phyloP scores from a whole-genome alignment of 108 stramenopile genomes.

The Chaetoceros muelleri region DNA sequence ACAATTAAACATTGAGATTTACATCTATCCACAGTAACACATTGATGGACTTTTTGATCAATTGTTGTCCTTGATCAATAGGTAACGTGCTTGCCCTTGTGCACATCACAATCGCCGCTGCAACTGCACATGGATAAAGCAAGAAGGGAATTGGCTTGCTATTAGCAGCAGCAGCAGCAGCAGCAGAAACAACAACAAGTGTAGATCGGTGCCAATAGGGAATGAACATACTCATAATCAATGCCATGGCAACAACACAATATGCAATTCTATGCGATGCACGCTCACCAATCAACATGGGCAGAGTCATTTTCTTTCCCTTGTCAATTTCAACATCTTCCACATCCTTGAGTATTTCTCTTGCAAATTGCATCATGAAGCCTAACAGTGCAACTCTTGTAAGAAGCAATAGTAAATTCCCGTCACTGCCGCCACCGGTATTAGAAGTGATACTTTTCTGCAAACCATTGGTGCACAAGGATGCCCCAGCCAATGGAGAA shows the following conservation, averaged over 20 bases:
- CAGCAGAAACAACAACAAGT: too few species aligned
- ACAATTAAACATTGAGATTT: too few species aligned
- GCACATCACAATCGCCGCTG: slow-evolving; percentile 10
- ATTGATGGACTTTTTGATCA: slow-evolving; percentile 25
- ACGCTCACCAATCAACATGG: slow-evolving; percentile 14
- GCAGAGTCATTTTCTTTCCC: slow-evolving; percentile 17
- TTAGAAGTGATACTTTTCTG: not conserved
- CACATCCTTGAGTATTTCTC: slow-evolving; percentile 29
- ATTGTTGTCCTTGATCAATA: slow-evolving; percentile 5
- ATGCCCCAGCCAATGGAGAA: slow-evolving; percentile 19
- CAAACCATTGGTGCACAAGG: not conserved
- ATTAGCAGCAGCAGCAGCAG: not conserved
- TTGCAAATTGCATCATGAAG: slow-evolving; percentile 13
- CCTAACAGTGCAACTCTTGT: slow-evolving; percentile 12
- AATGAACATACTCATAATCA: slow-evolving; percentile 3
- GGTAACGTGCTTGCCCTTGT: slow-evolving; percentile 9
- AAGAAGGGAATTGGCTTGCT: not conserved
- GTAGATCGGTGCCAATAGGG: slow-evolving; percentile 6
- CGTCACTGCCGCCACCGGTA: not conserved
- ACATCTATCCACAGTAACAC: too few species aligned
- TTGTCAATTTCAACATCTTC: slow-evolving; percentile 26
- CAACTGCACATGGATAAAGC: slow-evolving; percentile 11
- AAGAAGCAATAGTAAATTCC: slow-evolving; percentile 1
- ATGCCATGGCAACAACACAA: slow-evolving; percentile 6
- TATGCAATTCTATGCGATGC: slow-evolving; percentile 10